Evolutionary conservation across 768 basidiomycete genomes (phyloP).

Genomic region (Termitomyces sp.): DNA sequence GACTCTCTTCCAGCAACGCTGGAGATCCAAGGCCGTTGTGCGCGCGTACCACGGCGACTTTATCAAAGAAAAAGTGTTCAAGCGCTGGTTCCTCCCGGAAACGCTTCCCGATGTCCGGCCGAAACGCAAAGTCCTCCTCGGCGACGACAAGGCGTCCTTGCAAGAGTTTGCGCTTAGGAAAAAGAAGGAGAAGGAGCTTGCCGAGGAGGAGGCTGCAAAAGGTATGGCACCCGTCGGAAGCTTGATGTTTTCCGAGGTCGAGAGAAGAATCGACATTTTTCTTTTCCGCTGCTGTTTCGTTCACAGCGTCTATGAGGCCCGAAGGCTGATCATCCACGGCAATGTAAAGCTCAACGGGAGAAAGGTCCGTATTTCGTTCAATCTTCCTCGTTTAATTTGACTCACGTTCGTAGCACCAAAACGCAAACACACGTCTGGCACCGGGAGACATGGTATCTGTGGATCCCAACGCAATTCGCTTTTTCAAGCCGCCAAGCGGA

Average conservation of each 20-base stretch:
- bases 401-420: constrained; percentile 55
- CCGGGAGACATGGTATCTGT: constrained; percentile 96
- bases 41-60: constrained; percentile 96
- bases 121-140: constrained; percentile 35
- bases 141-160: constrained; percentile 44
- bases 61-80: constrained; percentile 90
- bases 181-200: constrained; percentile 44
- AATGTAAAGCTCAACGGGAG: constrained; percentile 87
- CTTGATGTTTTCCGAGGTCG: constrained; percentile 94
- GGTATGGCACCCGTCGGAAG: constrained; percentile 88
- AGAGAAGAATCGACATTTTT: constrained; percentile 89
- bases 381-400: not conserved
- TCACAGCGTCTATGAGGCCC: constrained; percentile 86
- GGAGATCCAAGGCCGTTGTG: constrained; percentile 80
- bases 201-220: constrained; percentile 51
- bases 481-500: constrained; percentile 47
- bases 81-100: constrained; percentile 89
- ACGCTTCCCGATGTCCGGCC: constrained; percentile 85
- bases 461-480: constrained; percentile 74
- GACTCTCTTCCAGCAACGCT: constrained; percentile 89
- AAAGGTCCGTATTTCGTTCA: constrained; percentile 47
- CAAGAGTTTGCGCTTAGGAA: constrained; percentile 60
- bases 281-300: constrained; percentile 89
- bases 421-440: constrained; percentile 83
- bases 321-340: constrained; percentile 82